Base-by-base conservation (phyloP, 208 protist species). In the Leishmania tarentolae region DNA sequence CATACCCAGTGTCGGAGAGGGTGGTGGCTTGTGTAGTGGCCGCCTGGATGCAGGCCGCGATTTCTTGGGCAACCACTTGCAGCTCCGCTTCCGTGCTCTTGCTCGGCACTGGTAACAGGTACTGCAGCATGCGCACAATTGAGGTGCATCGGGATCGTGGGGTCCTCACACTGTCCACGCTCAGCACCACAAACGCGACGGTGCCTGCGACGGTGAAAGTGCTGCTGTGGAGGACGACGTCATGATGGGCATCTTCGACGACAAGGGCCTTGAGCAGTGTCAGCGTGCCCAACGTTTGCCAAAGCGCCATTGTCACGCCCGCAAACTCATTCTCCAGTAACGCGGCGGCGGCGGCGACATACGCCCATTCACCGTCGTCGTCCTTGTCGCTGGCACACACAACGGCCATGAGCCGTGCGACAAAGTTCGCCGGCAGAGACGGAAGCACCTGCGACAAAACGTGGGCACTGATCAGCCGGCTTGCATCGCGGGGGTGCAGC, bases 221-320 rank as follows among this genome's bases (percentile, higher is more conserved):
- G 52, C 69, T 69, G 44, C 35, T 42, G 76, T 24, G 70, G 46
- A 78, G 57, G 59, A 85, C 59, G 57, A 83, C 50, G 79, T 50
- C 47, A 52, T 87, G 80, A 24, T 63, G 61, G 69, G 76, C 68
- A 47, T 80, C 82, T 40, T 91, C 89, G 37, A 84, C 70, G 35
- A 96, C 57, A 3, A 96, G 79, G 11, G 86, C 24, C 69, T 92
- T 91, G n/a, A 94, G 79, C 13, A 96, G 76, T 61, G 91, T 92
- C 42, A 95, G 74, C 56, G 88, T 91, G 7, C 90, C 90, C 17
- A 93, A 35, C 47, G 87, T 84, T 56, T 78, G 79, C 93, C 93
- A 96, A 42, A 95, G 35, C 3, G 77, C 28, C 17, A 91, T 84
- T 66, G 84, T 78, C 19, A 79, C 37, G 37, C 70, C 61, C 31